Percentiles rank a stretch among this genome's conserved stretches.
These are phyloP conservation scores for Pezicula rhizophila DNA, from an alignment of 2,329 filamentous ascomycete species.

Conservation along the genomic window DNA sequence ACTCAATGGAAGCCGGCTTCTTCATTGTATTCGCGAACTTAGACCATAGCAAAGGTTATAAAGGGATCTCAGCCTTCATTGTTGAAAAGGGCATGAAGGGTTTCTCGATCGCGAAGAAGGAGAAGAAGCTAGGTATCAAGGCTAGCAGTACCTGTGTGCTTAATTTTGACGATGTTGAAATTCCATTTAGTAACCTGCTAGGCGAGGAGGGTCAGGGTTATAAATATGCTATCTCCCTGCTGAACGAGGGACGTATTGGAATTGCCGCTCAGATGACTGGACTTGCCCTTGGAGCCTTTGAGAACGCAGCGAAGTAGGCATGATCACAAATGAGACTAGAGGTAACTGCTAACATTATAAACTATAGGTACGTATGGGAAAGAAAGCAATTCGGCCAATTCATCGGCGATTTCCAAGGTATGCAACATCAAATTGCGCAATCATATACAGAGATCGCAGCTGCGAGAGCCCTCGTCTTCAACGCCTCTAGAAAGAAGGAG, in stretches of 20 bases:
- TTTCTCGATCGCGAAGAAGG: constrained; percentile 96
- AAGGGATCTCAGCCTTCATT: constrained; percentile 93
- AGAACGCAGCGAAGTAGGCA: constrained; percentile 75
- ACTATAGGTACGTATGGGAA: constrained; percentile 80
- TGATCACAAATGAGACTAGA: constrained; percentile 1
- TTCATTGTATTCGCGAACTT: constrained; percentile 99
- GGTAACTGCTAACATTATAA: constrained; percentile 11
- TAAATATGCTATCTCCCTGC: constrained; percentile 89
- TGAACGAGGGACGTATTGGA: constrained; percentile 96
- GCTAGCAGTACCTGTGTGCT: constrained; percentile 95
- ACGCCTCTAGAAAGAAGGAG: constrained; percentile 96
- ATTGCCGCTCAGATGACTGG: constrained; percentile 99
- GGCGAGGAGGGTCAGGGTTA: constrained; percentile 89
- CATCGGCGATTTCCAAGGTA: constrained; percentile 95
- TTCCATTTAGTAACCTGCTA: constrained; percentile 82
- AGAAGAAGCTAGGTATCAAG: constrained; percentile 97
- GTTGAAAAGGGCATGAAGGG: constrained; percentile 85
- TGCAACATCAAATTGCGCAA: constrained; percentile 98
- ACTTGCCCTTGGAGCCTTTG: constrained; percentile 86
- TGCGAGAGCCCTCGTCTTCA: constrained; percentile 88
- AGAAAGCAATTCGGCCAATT: constrained; percentile 92
- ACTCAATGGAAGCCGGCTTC: constrained; percentile 86
- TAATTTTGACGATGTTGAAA: constrained; percentile 92
- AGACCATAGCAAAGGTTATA: constrained; percentile 86
- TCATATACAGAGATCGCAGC: constrained; percentile 90